A percentile compares a stretch with the other conserved stretches of the same genome.
phyloP scores from a whole-genome alignment of 306 rosid species.

The Cucurbita pepo region DNA sequence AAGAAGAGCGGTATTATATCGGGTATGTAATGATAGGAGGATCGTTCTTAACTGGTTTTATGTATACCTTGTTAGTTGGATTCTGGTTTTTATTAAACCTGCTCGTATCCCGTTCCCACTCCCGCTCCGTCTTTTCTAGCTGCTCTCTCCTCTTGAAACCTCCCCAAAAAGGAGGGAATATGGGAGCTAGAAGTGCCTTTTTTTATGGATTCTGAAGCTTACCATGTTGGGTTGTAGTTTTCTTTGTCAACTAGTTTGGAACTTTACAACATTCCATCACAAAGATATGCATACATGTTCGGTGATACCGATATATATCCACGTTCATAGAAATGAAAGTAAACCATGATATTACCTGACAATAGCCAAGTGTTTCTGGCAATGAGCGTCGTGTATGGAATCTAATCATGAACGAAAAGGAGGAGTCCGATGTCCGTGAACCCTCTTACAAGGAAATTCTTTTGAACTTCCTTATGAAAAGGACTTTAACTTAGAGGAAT shows the following conservation, averaged over 20 bases:
- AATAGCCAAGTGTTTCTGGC: not conserved
- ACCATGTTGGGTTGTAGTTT: not conserved
- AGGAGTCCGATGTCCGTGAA: not conserved
- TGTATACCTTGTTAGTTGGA: not conserved
- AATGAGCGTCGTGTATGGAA: not conserved
- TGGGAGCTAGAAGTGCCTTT: not conserved
- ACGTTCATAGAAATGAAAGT: not conserved
- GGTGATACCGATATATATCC: not conserved
- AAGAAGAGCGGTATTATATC: conserved; percentile 57
- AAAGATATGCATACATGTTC: not conserved
- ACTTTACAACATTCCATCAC: not conserved
- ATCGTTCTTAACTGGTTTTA: not conserved
- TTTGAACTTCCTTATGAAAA: not conserved
- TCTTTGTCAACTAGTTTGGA: not conserved
- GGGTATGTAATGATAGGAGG: conserved; percentile 26
- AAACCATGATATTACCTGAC: not conserved
- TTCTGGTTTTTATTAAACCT: not conserved
- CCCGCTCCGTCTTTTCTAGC: not conserved
- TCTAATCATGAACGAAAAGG: not conserved
- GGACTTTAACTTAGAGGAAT: not conserved
- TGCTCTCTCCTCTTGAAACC: not conserved
- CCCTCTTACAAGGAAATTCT: not conserved
- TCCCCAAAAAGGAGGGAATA: not conserved
- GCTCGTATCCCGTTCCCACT: not conserved
- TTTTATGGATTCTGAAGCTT: not conserved